Conservation (phyloP, 495 filamentous ascomycete genomes). For the Glarea lozoyensis region DNA sequence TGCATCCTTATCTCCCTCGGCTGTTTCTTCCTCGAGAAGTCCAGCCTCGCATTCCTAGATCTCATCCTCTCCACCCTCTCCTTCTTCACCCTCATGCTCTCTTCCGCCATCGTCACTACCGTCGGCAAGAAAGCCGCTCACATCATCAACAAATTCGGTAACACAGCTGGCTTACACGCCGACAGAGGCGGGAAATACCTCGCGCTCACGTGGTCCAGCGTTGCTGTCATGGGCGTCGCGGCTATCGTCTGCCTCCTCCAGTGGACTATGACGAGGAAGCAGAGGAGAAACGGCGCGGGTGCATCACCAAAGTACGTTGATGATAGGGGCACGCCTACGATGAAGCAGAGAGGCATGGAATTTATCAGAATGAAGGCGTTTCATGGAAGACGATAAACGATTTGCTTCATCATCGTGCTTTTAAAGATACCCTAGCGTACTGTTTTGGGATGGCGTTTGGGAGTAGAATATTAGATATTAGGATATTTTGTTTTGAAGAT, state of each 20-base stretch:
- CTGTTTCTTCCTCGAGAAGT: constrained; percentile 30
- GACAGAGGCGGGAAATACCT: constrained; percentile 46
- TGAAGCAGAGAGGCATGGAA: too few relatives aligned
- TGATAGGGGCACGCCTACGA: too few relatives aligned
- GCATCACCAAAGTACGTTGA: too few relatives aligned
- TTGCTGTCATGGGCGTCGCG: constrained; percentile 39
- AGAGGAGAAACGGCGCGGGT: neutral
- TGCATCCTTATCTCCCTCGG: constrained; percentile 41
- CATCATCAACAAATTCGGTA: constrained; percentile 49
- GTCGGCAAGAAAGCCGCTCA: constrained; percentile 47
- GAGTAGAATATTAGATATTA: too few relatives aligned
- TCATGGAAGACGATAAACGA: too few relatives aligned
- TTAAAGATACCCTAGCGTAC: too few relatives aligned
- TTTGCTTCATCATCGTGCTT: too few relatives aligned
- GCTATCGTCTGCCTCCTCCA: constrained; percentile 28
- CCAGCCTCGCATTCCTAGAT: constrained; percentile 31
- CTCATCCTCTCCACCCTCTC: constrained; percentile 30
- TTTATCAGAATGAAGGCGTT: too few relatives aligned
- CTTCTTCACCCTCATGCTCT: constrained; percentile 32
- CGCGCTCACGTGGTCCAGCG: constrained; percentile 51
- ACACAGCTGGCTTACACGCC: constrained; percentile 43
- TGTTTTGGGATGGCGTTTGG: too few relatives aligned
- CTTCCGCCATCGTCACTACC: constrained; percentile 55
- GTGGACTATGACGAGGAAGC: constrained; percentile 12
- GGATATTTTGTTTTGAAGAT: too few relatives aligned